phyloP scores from a whole-genome alignment of 164 flowering plant genomes.

The Brasenia schreberi region DNA sequence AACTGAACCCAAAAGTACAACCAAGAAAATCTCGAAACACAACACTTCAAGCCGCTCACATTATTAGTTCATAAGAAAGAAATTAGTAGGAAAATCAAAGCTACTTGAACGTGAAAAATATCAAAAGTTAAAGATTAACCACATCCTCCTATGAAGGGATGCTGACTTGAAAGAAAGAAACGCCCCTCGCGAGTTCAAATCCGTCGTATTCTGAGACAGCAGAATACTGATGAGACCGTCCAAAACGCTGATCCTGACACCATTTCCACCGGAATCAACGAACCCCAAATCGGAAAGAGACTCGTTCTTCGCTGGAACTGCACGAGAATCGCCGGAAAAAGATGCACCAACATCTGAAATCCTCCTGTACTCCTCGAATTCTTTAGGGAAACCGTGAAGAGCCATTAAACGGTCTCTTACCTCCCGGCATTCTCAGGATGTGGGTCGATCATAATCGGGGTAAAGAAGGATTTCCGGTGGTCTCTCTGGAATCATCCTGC shows the following conservation, averaged over 20 bases:
- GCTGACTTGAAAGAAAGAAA: slow-evolving; percentile 64
- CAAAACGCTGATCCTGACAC: slow-evolving; percentile 30
- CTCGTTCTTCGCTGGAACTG: slow-evolving; percentile 5
- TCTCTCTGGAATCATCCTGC: background rate
- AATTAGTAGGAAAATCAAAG: no score
- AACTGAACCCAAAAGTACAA: no score
- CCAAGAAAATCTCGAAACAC: background rate
- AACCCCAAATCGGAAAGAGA: slow-evolving; percentile 3
- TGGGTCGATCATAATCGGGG: slow-evolving; percentile 47
- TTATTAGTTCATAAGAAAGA: background rate
- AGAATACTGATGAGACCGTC: slow-evolving; percentile 68
- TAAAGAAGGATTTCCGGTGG: slow-evolving; percentile 16
- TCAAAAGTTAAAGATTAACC: slow-evolving; percentile 3
- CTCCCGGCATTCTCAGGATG: slow-evolving; percentile 53
- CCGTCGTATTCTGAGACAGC: slow-evolving; percentile 85
- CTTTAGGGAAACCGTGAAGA: slow-evolving; percentile 69
- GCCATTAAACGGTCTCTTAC: slow-evolving; percentile 51
- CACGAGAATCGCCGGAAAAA: background rate
- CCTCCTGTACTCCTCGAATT: slow-evolving; percentile 51
- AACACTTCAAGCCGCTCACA: background rate
- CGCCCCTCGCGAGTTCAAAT: slow-evolving; percentile 58
- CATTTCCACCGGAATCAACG: background rate
- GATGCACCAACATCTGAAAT: background rate
- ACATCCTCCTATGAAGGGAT: slow-evolving; percentile 79
- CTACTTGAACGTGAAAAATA: no score